Base-by-base conservation (phyloP, 306 rosid genomes). In the Albizia julibrissin region DNA sequence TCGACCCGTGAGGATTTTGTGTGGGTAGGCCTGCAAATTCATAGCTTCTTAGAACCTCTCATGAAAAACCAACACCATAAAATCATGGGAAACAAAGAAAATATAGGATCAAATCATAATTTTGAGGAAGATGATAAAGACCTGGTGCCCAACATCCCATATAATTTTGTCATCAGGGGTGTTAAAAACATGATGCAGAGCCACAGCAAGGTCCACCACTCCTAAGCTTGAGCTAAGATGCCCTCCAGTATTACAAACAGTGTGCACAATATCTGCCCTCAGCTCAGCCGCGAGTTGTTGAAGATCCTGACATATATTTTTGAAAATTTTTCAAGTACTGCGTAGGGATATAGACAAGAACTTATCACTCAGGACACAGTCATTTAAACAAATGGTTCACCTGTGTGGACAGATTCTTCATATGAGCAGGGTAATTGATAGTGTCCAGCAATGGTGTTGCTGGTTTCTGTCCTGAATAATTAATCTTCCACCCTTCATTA, bases 141-240 rank as follows among this genome's bases (percentile, higher is more conserved):
- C 97, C 90, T 91, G 97, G 87, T 92, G 97, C 3, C 97, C 97
- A 66, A 92, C 95, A 81, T 92, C 97, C 97, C 97, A 92, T 66
- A 92, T 87, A 84, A 92, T 87, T 77, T 89, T 92, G 81, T 92
- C 92, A 2, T 89, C 82, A 3, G 95, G 95, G 31, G 92, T 81
- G 88, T 82, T 80, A 84, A 92, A 91, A 40, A 92, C 97, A 80
- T 91, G 91, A 74, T 92, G 95, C 40, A 92, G 75, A 21, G 92
- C 97, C 40, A 92, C 93, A 1, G 95, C 16, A 18, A 92, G 59
- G 70, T 91, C 97, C 78, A 91, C 91, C 7, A 92, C 97, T 80
- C 97, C 97, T 75, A 92, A 88, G 80, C 92, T 91, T 33, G 97
- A 56, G 85, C 97, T 89, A 15, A 92, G 92, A 89, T 92, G 97